Evolutionary conservation across 148 eudicot species (phyloP), one percentile per base, ranked within the genome.

Genomic region (Fagopyrum homotropicum): DNA sequence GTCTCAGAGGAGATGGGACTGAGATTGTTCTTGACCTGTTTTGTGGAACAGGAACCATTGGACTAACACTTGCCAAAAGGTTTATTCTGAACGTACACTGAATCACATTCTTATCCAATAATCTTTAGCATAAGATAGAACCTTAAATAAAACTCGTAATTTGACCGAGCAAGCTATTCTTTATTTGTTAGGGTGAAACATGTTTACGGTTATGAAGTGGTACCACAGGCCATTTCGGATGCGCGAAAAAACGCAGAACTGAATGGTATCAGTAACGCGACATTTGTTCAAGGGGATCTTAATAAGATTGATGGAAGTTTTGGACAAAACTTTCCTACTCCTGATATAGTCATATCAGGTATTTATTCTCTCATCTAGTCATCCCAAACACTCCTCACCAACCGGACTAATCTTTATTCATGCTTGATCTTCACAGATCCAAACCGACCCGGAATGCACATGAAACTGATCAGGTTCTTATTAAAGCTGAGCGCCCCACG

Each of bases 11-110:
- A 79, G 98, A 96, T 81, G 94, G 90, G 57, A 86, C 97, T 16
- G 99, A 96, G 86, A 82, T 90, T 57, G 88, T 96, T 80, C 88
- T 96, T 72, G 99, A 96, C 83, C 80, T 96, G 60, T 96, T 96
- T 75, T 96, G 98, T 83, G 98, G 99, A 79, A 96, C 99, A 4
- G 99, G 99, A 77, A 96, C 99, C 72, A 96, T 96, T 69, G 99
- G 99, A 19, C 84, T 95, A 75, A 85, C 99, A 74, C 91, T 95
- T 47, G 99, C 99, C 51, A 92, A 79, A 83, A 90, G 87, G 98
- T 95, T 72, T 66, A 1, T 66, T 14, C 19, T 40, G 19, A 40
- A 40, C n/a, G 15, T 66, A 35, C 46, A 12, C 19, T 35, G 9
- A 2, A 40, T 66, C 6, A 14, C 17, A 35, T 61, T 61, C 43